Conservation (phyloP, 2,329 filamentous ascomycete species). For the Neospermospora avenae region DNA sequence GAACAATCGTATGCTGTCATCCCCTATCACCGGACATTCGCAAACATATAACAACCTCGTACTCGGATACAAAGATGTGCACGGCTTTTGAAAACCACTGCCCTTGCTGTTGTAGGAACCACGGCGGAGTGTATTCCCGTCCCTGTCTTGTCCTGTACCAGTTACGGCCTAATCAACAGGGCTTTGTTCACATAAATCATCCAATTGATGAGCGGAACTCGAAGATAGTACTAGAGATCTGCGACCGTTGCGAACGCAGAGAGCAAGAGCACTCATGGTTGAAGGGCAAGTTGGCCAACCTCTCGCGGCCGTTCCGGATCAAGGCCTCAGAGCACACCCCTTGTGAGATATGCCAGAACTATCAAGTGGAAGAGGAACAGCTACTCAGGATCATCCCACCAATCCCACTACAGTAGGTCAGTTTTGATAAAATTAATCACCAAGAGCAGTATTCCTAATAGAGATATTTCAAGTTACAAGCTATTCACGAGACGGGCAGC, state of each 20-base stretch:
- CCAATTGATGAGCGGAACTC: slow-evolving; percentile 12
- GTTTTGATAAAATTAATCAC: too few species aligned
- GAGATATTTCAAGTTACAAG: slow-evolving; percentile 11
- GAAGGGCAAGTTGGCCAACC: slow-evolving; percentile 17
- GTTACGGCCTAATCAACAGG: slow-evolving; percentile 16
- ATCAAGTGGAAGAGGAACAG: slow-evolving; percentile 24
- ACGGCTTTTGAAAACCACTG: slow-evolving; percentile 18
- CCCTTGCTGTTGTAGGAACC: slow-evolving; percentile 18
- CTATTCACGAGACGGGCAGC: too few species aligned
- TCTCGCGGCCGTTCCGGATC: slow-evolving; percentile 18
- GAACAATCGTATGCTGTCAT: neutral
- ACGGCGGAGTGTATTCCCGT: slow-evolving; percentile 18
- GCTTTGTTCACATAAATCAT: slow-evolving; percentile 10
- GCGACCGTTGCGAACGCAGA: slow-evolving; percentile 19
- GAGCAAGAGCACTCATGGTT: slow-evolving; percentile 18
- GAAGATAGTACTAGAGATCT: slow-evolving; percentile 20
- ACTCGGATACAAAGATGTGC: slow-evolving; percentile 14
- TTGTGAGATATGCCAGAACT: slow-evolving; percentile 25
- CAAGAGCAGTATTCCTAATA: slow-evolving; percentile 15
- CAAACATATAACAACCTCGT: too few species aligned
- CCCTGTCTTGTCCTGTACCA: slow-evolving; percentile 16
- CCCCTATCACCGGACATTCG: neutral
- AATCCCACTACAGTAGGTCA: slow-evolving; percentile 15
- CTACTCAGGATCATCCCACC: slow-evolving; percentile 17
- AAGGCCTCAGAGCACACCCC: slow-evolving; percentile 21